Base-by-base conservation (phyloP, 257 asterid species). In the Mitragyna speciosa region DNA sequence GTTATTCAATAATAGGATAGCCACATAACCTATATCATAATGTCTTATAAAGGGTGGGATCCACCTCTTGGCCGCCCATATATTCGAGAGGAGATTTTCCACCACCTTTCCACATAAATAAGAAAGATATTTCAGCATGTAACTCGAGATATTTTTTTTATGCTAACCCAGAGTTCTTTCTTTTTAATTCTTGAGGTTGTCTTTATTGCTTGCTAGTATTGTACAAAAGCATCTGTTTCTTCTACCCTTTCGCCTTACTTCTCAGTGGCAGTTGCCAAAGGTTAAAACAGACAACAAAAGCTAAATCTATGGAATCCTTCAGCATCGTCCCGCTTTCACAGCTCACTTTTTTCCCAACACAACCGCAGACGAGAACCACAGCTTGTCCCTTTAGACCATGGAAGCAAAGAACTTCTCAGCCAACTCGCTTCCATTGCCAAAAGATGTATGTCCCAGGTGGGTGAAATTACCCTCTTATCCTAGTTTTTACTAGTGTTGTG, bases 361-460 rank as follows among this genome's bases (percentile, higher is more conserved):
- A 76, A 68, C 72, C 81, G 78, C 74, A 80, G 39, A 73, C 26
- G 81, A 72, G 70, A 79, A 85, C 28, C 81, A 80, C 72, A 33
- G 66, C 72, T 76, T 26, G 70, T 71, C 90, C 86, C 39, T 78
- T 79, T 20, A 76, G 66, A 52, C 89, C 83, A 77, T 77, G 90
- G 88, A 84, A 80, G 39, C 81, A 68, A 48, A 83, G 84, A 80
- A 80, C 78, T 65, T 83, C 81, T 17, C 84, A 19, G 70, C 73
- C 88, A 45, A 81, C 90, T 36, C 81, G 79, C 20, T 59, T 87
- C 78, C 92, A 82, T 28, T 92, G 97, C 65, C 84, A 89, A 79
- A 94, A 94, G 95, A 94, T 94, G 98, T 94, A 86, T 77, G 98
- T 94, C 49, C 97, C 97, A 54, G 98, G 98, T 94, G 48, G 47